phyloP scores from a whole-genome alignment of 371 early-diverging fungal species.

The Gilbertella persicaria region DNA sequence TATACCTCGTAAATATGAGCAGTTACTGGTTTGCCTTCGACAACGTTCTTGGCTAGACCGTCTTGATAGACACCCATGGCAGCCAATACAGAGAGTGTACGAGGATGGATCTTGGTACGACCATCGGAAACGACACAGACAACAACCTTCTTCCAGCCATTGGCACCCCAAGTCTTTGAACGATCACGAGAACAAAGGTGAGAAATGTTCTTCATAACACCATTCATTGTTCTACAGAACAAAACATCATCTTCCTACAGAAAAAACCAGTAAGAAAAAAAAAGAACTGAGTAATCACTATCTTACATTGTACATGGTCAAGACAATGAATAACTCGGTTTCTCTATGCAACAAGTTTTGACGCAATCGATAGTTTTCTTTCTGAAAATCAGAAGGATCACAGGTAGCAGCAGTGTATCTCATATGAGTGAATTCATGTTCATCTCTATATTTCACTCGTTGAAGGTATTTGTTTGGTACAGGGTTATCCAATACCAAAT shows the following conservation, averaged over 20 bases:
- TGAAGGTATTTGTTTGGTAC: conserved; percentile 52
- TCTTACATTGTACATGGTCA: conserved; percentile 75
- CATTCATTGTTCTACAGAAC: conserved; percentile 73
- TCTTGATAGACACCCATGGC: conserved; percentile 83
- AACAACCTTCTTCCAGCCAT: conserved; percentile 78
- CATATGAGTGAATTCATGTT: conserved; percentile 60
- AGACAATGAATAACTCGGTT: conserved; percentile 70
- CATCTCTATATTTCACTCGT: conserved; percentile 41
- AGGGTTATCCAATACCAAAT: conserved; percentile 58
- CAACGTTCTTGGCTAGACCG: conserved; percentile 72
- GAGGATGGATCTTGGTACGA: conserved; percentile 64
- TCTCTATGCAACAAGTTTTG: conserved; percentile 47
- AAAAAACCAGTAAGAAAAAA: neutral
- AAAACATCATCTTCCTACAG: conserved; percentile 67
- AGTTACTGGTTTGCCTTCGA: conserved; percentile 65
- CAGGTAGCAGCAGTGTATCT: conserved; percentile 66
- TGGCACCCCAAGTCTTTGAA: conserved; percentile 61
- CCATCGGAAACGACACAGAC: conserved; percentile 72
- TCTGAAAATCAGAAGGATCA: conserved; percentile 65
- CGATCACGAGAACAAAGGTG: conserved; percentile 63
- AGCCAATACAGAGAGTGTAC: conserved; percentile 72
- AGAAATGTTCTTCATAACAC: conserved; percentile 73
- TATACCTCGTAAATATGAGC: conserved; percentile 80
- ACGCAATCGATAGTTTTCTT: conserved; percentile 64
- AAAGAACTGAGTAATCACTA: neutral